Base-by-base conservation (phyloP, 2,329 filamentous ascomycete genomes). In the Penicillium sp. region DNA sequence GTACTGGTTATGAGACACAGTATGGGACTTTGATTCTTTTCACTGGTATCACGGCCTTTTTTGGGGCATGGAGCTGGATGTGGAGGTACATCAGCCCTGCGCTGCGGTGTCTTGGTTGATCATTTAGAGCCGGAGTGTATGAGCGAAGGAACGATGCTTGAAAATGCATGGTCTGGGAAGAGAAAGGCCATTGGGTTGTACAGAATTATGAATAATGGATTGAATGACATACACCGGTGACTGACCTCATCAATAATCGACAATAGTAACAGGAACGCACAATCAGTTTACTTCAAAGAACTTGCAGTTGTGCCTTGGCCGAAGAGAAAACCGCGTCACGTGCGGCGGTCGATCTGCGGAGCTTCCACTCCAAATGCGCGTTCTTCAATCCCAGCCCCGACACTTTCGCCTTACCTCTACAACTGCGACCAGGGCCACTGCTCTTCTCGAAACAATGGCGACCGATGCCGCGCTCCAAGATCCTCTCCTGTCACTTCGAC, bases 401-500 rank as follows among this genome's bases (percentile, higher is more conserved):
- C 36, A 47, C 25, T 25, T 37, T 36, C 19, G 7, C 5, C 28
- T n/a, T 27, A n/a, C 40, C 27, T 37, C n/a, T 31, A 18, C 30
- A 50, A 28, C 48, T 56, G 52, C 52, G 41, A 34, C 34, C 72
- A 59, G 51, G 52, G 49, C 44, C 46, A 46, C 49, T 37, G 54
- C 43, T 39, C 36, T 46, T 16, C 43, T 19, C 14, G 34, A 37
- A 49, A 64, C 41, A 47, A 86, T 86, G 83, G 77, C 83, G 58
- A 67, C 79, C 61, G 81, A 83, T 59, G 65, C 69, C 22, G 59
- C 65, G 45, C 67, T 68, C 55, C 78, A 82, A 57, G 90, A 97
- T 66, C 83, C 91, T 42, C 84, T 97, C 58, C 78, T 90, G 57
- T 84, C 93, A 56, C 80, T 97, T 60, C 88, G 91, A 65, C 84